Conservation (phyloP, 1,139 yeast genomes). For the Suhomyces kunorum region DNA sequence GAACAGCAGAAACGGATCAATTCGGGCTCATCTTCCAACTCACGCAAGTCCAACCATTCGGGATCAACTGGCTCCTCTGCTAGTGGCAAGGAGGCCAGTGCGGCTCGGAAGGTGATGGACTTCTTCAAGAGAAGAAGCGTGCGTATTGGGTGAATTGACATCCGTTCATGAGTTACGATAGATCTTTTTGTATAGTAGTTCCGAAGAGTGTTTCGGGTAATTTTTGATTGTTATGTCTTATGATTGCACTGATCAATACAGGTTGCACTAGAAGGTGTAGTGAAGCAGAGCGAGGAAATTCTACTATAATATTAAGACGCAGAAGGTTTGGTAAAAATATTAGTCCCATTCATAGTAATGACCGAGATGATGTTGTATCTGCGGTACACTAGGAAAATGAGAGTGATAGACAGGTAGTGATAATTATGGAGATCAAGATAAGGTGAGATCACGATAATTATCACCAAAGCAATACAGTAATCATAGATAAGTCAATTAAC, state of each 20-base stretch:
- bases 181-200: conserved; percentile 6
- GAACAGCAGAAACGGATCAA: conserved; percentile 18
- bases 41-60: conserved; percentile 18
- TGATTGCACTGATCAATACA: conserved; percentile 9
- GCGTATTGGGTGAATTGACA: conserved; percentile 23
- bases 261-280: conserved; percentile 2
- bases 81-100: conserved; percentile 58
- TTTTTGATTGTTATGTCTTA: conserved; percentile 9
- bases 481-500: no score
- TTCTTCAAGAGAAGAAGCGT: conserved; percentile 79
- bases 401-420: no score
- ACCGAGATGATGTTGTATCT: no score
- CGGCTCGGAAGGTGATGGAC: conserved; percentile 78
- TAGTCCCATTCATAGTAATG: no score
- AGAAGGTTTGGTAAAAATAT: no score
- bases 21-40: conserved; percentile 19
- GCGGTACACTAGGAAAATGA: no score
- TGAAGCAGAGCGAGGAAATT: background rate
- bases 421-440: no score
- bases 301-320: no score
- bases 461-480: no score
- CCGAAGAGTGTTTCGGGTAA: conserved; percentile 2
- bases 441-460: no score
- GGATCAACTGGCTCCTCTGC: conserved; percentile 22
- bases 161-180: conserved; percentile 8